Conservation (phyloP, 176 grass and related monocot species). For the Phoenix roebelenii region DNA sequence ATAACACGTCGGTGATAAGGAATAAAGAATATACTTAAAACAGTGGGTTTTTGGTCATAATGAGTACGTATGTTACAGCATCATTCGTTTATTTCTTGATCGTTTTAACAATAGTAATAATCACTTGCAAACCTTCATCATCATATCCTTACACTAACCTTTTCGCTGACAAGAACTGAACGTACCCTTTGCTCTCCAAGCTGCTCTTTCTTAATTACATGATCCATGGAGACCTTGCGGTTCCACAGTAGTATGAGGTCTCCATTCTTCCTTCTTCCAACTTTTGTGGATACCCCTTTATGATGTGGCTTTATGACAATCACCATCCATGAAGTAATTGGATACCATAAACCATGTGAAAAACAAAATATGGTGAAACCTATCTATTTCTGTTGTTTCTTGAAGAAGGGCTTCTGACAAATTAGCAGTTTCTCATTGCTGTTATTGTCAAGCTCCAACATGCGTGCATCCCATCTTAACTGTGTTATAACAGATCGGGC, state of each 20-base stretch:
- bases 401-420: slow-evolving; percentile 88
- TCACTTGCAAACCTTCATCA: slow-evolving; percentile 18
- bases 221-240: slow-evolving; percentile 45
- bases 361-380: slow-evolving; percentile 3
- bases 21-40: slow-evolving; percentile 29
- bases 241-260: slow-evolving; percentile 34
- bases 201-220: slow-evolving; percentile 31
- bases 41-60: slow-evolving; percentile 20
- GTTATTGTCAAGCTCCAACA: slow-evolving; percentile 72
- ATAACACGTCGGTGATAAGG: not conserved
- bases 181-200: slow-evolving; percentile 24
- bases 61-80: slow-evolving; percentile 43
- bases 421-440: slow-evolving; percentile 83
- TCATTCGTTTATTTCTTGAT: slow-evolving; percentile 35
- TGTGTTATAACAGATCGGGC: slow-evolving; percentile 61
- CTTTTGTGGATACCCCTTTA: no score
- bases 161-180: slow-evolving; percentile 38
- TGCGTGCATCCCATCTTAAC: slow-evolving; percentile 81
- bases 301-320: no score
- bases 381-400: slow-evolving; percentile 37
- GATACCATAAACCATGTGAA: not conserved
- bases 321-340: not conserved
- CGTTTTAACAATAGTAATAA: slow-evolving; percentile 23
- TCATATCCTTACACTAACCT: slow-evolving; percentile 29
- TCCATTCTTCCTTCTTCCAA: slow-evolving; percentile 3